A percentile compares a stretch with the other conserved stretches of the same genome.
Evolutionary conservation across 2,329 filamentous ascomycete species (phyloP).

Genomic region (Cladophialophora chaetospira): DNA sequence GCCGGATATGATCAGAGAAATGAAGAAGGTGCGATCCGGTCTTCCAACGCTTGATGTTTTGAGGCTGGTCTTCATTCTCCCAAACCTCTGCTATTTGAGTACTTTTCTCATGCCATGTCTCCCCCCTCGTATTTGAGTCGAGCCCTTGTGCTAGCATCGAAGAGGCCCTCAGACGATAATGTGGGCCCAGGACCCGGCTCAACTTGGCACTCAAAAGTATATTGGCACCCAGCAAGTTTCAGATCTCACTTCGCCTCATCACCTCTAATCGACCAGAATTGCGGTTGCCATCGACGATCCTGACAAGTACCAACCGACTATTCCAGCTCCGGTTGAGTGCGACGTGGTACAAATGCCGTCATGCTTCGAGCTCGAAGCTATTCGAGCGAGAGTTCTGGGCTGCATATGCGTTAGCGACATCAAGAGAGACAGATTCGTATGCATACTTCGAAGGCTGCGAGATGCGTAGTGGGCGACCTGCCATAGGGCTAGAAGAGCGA

Average conservation of each 20-base stretch:
- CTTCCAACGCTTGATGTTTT: not conserved
- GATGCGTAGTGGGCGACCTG: slow-evolving; percentile 20
- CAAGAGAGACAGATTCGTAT: not conserved
- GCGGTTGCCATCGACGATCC: not conserved
- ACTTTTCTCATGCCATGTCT: too few species aligned
- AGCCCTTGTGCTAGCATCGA: too few species aligned
- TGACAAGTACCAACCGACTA: not conserved
- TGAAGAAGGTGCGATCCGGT: not conserved
- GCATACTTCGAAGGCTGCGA: slow-evolving; percentile 12
- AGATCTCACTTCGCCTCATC: not conserved
- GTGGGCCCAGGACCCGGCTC: not conserved
- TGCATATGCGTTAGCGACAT: slow-evolving; percentile 3
- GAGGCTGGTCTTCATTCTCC: too few species aligned
- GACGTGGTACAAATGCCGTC: not conserved
- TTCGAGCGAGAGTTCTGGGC: slow-evolving; percentile 5
- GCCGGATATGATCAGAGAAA: too few species aligned
- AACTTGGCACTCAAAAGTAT: not conserved
- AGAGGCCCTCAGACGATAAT: not conserved
- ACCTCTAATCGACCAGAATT: not conserved
- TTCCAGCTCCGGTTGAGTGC: not conserved
- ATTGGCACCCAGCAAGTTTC: not conserved
- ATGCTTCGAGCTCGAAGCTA: slow-evolving; percentile 24
- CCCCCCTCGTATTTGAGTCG: too few species aligned
- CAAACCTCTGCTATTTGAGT: too few species aligned
- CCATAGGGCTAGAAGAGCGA: slow-evolving; percentile 16